A percentile compares a stretch with the other conserved stretches of the same genome.
Evolutionary conservation across 2,329 filamentous ascomycete species (phyloP).

Genomic region (Xylariaceae sp.): DNA sequence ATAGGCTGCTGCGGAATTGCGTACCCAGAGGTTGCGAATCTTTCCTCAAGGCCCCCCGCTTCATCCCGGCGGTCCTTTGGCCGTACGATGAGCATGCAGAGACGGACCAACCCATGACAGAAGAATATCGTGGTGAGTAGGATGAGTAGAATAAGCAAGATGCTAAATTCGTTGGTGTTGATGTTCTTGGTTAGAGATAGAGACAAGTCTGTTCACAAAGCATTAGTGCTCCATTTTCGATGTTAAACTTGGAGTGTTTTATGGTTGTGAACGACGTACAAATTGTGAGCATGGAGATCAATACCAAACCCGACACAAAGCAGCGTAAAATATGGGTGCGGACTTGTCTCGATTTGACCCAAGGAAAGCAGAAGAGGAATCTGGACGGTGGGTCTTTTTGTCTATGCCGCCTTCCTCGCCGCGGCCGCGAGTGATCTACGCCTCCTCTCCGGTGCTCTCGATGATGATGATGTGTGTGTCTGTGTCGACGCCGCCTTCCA

Average conservation of each 20-base stretch:
- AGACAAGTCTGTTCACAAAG: slow-evolving; percentile 58
- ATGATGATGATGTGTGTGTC: slow-evolving; percentile 7
- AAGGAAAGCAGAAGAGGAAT: slow-evolving; percentile 54
- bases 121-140: slow-evolving; percentile 73
- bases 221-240: neutral
- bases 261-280: slow-evolving; percentile 50
- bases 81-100: slow-evolving; percentile 62
- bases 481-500: slow-evolving; percentile 33
- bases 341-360: slow-evolving; percentile 50
- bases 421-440: slow-evolving; percentile 15
- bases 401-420: slow-evolving; percentile 11
- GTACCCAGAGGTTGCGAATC: slow-evolving; percentile 52
- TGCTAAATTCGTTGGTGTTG: slow-evolving; percentile 67
- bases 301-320: slow-evolving; percentile 61
- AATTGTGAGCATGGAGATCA: slow-evolving; percentile 55
- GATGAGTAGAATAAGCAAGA: slow-evolving; percentile 75
- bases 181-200: slow-evolving; percentile 64
- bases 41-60: slow-evolving; percentile 1
- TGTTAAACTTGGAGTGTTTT: neutral
- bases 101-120: slow-evolving; percentile 70
- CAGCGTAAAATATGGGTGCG: slow-evolving; percentile 56
- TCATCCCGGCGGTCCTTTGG: slow-evolving; percentile 28
- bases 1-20: slow-evolving; percentile 70
- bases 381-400: slow-evolving; percentile 31
- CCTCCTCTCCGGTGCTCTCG: slow-evolving; percentile 6